These are phyloP conservation scores for Ceratonia siliqua DNA, from an alignment of 306 rosid species.

Conservation along the genomic window DNA sequence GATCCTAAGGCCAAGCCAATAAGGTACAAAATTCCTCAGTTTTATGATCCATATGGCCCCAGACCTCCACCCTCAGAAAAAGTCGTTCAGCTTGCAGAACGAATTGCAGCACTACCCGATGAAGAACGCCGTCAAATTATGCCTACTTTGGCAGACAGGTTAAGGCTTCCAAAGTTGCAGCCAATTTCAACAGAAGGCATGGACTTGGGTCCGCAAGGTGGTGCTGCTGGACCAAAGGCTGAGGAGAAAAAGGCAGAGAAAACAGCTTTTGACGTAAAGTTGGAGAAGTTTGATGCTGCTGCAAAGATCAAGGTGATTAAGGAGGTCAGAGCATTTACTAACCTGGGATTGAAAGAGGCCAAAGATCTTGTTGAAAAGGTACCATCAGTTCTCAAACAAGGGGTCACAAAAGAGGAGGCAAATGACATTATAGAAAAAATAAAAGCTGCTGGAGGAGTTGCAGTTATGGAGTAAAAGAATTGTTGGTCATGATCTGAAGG, in stretches of 20 bases:
- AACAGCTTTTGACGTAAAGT: constrained; percentile 54
- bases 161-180: constrained; percentile 53
- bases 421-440: constrained; percentile 48
- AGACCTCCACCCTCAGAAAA: constrained; percentile 57
- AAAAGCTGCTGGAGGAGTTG: constrained; percentile 58
- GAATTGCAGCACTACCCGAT: constrained; percentile 41
- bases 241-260: constrained; percentile 58
- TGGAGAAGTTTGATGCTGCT: constrained; percentile 53
- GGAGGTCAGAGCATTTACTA: constrained; percentile 56
- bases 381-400: constrained; percentile 50
- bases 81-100: constrained; percentile 47
- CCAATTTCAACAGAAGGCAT: constrained; percentile 53
- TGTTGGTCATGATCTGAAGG: constrained; percentile 26
- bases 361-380: constrained; percentile 60
- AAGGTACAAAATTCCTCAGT: constrained; percentile 50
- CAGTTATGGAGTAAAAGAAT: constrained; percentile 47
- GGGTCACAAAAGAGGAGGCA: constrained; percentile 57
- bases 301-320: constrained; percentile 60
- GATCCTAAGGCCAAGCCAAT: constrained; percentile 43
- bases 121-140: constrained; percentile 50
- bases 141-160: constrained; percentile 46
- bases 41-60: constrained; percentile 52
- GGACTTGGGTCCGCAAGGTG: constrained; percentile 45
- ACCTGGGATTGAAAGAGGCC: constrained; percentile 57
- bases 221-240: constrained; percentile 37